Base-by-base conservation (phyloP, 2,329 filamentous ascomycete species). In the Fusarium sp. region DNA sequence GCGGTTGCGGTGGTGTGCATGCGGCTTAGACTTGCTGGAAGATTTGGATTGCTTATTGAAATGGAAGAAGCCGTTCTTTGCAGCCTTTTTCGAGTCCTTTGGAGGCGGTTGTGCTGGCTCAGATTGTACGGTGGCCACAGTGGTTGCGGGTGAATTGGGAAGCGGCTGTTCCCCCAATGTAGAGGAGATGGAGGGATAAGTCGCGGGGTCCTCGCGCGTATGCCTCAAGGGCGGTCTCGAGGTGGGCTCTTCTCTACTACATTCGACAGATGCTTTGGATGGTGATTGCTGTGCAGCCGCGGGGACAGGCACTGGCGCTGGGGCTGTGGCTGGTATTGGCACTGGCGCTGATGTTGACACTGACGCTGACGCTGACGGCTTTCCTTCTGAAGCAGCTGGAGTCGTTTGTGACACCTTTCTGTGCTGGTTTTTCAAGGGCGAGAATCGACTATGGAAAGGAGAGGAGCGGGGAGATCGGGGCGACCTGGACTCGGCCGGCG, bases 51-150 rank as follows among this genome's bases (percentile, higher is more conserved):
- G 72, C 67, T 83, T 84, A 61, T 76, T 78, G 72, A 84, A 83
- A 70, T 81, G 79, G 68, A 83, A 83, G 73, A 84, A 83, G 64
- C 79, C 78, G 68, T 79, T 78, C 69, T 80, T 83, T 55, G 79
- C 76, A n/a, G 76, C 64, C 65, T 79, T 81, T 48, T 75, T 77
- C 64, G 74, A 77, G 68, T 77, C 79, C 64, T 74, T 70, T 54
- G 74, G 70, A 22, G 64, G 52, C 24, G 49, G 42, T 19, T 55
- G 64, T 24, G 44, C 58, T 32, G 51, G 38, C 42, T 63, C 57
- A 43, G 59, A 36, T 40, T 53, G 56, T 41, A 56, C 42, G 12
- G 40, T 53, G 34, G 47, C 61, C 29, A 51, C 58, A 56, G 67
- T 57, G 61, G 60, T 63, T 61, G 65, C 48, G 47, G 50, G 50